phyloP scores from a whole-genome alignment of 257 asterid species.

The Petrea volubilis region DNA sequence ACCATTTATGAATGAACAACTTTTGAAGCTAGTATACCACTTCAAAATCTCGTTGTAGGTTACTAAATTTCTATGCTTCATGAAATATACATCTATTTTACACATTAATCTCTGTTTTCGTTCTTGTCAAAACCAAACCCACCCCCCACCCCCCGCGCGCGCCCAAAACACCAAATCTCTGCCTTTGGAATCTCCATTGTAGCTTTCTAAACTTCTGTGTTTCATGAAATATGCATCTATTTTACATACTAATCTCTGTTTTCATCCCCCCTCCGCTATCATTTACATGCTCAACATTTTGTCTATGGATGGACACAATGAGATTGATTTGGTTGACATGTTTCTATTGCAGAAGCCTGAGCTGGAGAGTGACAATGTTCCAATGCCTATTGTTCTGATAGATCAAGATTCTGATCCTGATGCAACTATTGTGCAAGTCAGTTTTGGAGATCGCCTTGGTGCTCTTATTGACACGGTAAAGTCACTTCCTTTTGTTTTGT shows the following conservation, averaged over 20 bases:
- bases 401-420: slow-evolving; percentile 88
- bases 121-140: too few species aligned
- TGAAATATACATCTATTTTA: too few species aligned
- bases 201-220: background rate
- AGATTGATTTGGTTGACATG: slow-evolving; percentile 4
- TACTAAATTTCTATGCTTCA: background rate
- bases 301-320: background rate
- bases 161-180: too few species aligned
- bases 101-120: too few species aligned
- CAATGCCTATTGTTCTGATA: slow-evolving; percentile 86
- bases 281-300: background rate
- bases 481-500: background rate
- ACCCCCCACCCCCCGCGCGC: too few species aligned
- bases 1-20: background rate
- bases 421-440: slow-evolving; percentile 84
- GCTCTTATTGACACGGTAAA: slow-evolving; percentile 91
- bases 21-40: background rate
- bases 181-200: background rate
- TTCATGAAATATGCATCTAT: background rate
- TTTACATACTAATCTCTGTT: background rate
- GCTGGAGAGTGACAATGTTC: slow-evolving; percentile 57
- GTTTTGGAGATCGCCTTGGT: slow-evolving; percentile 99
- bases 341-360: slow-evolving; percentile 43
- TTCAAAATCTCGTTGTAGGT: background rate
- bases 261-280: background rate